phyloP scores from a whole-genome alignment of 1,284 basidiomycete species.

The Cryptococcus depauperatus region DNA sequence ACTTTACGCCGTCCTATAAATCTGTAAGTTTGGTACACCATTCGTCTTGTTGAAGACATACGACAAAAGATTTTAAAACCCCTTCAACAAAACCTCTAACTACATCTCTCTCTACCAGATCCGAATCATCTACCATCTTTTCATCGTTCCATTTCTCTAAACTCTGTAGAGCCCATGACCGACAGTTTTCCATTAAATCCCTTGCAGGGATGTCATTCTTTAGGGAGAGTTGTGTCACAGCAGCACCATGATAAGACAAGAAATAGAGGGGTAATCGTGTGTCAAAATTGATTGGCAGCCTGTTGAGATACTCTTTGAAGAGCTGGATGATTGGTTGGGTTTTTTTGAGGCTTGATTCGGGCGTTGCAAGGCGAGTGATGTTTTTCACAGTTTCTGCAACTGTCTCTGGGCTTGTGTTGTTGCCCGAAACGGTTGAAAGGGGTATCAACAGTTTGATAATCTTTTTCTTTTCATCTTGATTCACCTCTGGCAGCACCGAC shows the following conservation, averaged over 20 bases:
- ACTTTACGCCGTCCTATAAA: too few species aligned
- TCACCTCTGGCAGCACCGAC: constrained; percentile 3
- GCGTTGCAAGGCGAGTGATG: constrained; percentile 9
- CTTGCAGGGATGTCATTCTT: constrained; percentile 6
- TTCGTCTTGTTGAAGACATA: too few species aligned
- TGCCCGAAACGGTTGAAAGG: constrained; percentile 18
- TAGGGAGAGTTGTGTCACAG: constrained; percentile 6
- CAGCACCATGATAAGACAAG: constrained; percentile 11
- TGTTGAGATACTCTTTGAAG: constrained; percentile 10
- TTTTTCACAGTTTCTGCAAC: constrained; percentile 6
- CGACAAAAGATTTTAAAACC: too few species aligned
- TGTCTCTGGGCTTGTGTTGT: constrained; percentile 7
- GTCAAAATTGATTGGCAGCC: constrained; percentile 7
- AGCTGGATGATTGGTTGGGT: constrained; percentile 2
- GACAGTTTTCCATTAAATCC: constrained; percentile 9
- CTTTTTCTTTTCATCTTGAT: constrained; percentile 4
- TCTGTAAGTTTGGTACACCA: too few species aligned
- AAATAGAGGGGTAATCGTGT: constrained; percentile 13
- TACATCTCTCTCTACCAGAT: too few species aligned
- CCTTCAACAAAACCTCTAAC: too few species aligned
- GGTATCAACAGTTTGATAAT: constrained; percentile 15
- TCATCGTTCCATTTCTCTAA: constrained; percentile 11
- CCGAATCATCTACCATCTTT: too few species aligned
- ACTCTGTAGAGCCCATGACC: constrained; percentile 6
- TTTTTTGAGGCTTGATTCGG: neutral